These are phyloP conservation scores for Pythium scleroteichum DNA, from an alignment of 352 stramenopile genomes.

Conservation along the genomic window DNA sequence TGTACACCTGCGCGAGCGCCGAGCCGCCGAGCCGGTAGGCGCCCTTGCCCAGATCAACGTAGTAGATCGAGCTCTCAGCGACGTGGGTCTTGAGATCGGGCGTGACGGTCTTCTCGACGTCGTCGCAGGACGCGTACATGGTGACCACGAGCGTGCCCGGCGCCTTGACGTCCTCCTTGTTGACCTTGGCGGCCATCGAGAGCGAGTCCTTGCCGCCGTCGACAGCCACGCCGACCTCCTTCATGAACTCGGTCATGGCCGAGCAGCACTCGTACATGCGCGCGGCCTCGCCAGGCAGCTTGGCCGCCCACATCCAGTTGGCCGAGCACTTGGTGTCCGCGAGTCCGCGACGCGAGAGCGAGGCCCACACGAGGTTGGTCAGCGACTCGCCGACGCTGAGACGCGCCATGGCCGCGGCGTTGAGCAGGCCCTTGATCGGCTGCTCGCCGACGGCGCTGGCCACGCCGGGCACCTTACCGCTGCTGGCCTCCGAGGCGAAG, in stretches of 20 bases:
- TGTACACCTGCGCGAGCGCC: conserved; percentile 94
- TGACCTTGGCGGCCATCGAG: conserved; percentile 97
- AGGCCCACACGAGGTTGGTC: conserved; percentile 98
- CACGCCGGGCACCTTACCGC: conserved; percentile 91
- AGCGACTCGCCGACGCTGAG: conserved; percentile 97
- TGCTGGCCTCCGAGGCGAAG: conserved; percentile 72
- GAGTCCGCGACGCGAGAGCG: conserved; percentile 87
- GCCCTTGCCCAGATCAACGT: conserved; percentile 93
- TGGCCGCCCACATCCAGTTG: conserved; percentile 99
- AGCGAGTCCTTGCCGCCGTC: conserved; percentile 99
- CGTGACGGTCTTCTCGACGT: conserved; percentile 97
- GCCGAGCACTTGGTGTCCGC: conserved; percentile 97
- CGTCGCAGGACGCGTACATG: conserved; percentile 96
- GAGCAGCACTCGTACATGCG: conserved; percentile 99
- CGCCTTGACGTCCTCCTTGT: conserved; percentile 96
- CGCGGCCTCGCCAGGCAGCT: conserved; percentile 97
- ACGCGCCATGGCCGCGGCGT: conserved; percentile 94
- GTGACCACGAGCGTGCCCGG: conserved; percentile 97
- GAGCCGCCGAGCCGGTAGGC: conserved; percentile 94
- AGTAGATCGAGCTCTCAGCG: conserved; percentile 88
- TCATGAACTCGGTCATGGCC: conserved; percentile 95
- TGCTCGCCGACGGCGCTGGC: conserved; percentile 97
- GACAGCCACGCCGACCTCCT: conserved; percentile 95
- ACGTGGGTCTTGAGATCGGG: conserved; percentile 95
- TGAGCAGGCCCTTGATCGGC: conserved; percentile 96